phyloP scores from a whole-genome alignment of 2,329 filamentous ascomycete species.

The Cytospora chrysosperma region DNA sequence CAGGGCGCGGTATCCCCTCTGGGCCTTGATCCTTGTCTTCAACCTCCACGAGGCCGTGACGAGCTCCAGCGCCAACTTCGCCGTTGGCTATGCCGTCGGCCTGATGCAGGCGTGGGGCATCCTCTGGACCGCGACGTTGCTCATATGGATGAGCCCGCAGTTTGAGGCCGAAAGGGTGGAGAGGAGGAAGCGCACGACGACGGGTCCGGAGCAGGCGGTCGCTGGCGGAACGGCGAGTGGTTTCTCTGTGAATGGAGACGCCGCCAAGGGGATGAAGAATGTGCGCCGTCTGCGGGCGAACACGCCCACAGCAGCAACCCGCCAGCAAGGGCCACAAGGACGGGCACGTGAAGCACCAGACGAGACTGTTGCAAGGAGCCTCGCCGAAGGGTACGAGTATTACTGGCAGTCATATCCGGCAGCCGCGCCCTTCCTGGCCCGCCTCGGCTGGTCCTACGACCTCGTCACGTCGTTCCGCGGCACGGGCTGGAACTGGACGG shows the following conservation, averaged over 20 bases:
- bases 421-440: constrained; percentile 45
- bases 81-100: constrained; percentile 50
- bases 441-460: constrained; percentile 57
- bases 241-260: background rate
- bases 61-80: constrained; percentile 52
- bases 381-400: constrained; percentile 45
- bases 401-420: constrained; percentile 61
- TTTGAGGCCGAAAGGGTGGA: constrained; percentile 54
- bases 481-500: constrained; percentile 58
- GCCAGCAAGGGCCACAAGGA: background rate
- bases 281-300: background rate
- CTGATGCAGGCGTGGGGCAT: constrained; percentile 51
- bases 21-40: constrained; percentile 43
- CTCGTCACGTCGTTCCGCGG: constrained; percentile 55
- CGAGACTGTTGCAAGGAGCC: constrained; percentile 29
- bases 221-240: background rate
- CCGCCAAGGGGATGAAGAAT: background rate
- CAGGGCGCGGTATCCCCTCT: constrained; percentile 48
- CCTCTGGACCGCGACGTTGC: constrained; percentile 46
- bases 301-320: background rate
- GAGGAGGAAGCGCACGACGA: constrained; percentile 32
- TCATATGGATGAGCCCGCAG: constrained; percentile 57
- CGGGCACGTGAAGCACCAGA: constrained; percentile 23
- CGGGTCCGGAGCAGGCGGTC: background rate
- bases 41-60: constrained; percentile 42